phyloP scores from a whole-genome alignment of 31 red algal genomes.

The Porphyra umbilicalis region DNA sequence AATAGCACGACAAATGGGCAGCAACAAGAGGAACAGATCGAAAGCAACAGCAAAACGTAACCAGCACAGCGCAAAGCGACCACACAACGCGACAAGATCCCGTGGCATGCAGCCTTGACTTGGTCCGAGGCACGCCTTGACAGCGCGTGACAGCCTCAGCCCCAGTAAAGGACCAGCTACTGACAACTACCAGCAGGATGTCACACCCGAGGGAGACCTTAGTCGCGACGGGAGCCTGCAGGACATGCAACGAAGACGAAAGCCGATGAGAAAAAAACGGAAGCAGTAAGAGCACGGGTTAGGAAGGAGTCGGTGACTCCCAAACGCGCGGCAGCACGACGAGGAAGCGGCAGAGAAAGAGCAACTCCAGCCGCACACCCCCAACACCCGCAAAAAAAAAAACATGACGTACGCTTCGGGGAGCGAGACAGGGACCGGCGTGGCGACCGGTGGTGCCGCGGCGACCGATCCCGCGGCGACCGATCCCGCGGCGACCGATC shows the following conservation, averaged over 20 bases:
- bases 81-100: too few relatives aligned
- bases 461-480: background rate
- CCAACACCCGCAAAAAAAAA: background rate
- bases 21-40: too few relatives aligned
- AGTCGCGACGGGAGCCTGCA: background rate
- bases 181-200: too few relatives aligned
- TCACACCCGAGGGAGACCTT: too few relatives aligned
- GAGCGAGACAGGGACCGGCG: background rate
- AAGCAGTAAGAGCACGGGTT: background rate
- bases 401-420: background rate
- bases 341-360: background rate
- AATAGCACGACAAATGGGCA: too few relatives aligned
- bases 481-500: background rate
- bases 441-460: background rate
- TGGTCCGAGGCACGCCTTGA: too few relatives aligned
- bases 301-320: background rate
- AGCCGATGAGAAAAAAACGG: background rate
- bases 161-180: too few relatives aligned
- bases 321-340: background rate
- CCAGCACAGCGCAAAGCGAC: too few relatives aligned
- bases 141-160: too few relatives aligned
- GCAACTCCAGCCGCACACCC: background rate
- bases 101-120: too few relatives aligned
- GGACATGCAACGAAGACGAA: background rate
- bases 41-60: too few relatives aligned